Evolutionary conservation across 371 early-diverging fungal genomes (phyloP).

Genomic region (Capillidium heterosporum): DNA sequence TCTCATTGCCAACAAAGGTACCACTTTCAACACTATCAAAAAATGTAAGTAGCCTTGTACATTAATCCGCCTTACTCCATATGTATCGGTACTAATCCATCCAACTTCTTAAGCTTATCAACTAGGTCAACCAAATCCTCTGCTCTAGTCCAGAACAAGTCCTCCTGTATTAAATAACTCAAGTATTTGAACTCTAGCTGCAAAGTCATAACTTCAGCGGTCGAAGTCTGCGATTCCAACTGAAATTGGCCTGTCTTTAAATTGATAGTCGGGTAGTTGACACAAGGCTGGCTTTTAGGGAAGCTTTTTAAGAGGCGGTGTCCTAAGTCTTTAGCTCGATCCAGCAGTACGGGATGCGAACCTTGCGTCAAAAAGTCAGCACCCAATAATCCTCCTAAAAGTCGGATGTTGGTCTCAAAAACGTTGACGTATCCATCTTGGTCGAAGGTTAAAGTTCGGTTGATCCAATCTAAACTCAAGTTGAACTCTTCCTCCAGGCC

Average conservation of each 20-base stretch:
- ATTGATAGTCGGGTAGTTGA: conserved; percentile 59
- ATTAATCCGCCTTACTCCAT: neutral
- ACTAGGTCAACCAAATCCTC: conserved; percentile 44
- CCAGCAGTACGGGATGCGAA: conserved; percentile 32
- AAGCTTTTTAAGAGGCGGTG: conserved; percentile 63
- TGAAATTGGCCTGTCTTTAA: conserved; percentile 14
- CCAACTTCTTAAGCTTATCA: conserved; percentile 25
- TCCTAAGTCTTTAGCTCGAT: conserved; percentile 60
- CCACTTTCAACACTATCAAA: conserved; percentile 9
- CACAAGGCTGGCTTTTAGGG: conserved; percentile 40
- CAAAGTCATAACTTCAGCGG: conserved; percentile 74
- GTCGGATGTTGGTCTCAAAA: conserved; percentile 88
- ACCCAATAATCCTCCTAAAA: conserved; percentile 64
- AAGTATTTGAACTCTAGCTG: conserved; percentile 80
- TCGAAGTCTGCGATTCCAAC: conserved; percentile 23
- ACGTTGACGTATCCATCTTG: conserved; percentile 57
- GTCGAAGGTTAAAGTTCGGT: conserved; percentile 30
- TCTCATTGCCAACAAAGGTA: conserved; percentile 25
- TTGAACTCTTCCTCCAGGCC: conserved; percentile 49
- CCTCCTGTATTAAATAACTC: conserved; percentile 47
- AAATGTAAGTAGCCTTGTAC: neutral
- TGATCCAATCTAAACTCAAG: conserved; percentile 44
- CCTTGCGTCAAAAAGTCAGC: conserved; percentile 51
- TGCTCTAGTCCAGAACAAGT: conserved; percentile 44
- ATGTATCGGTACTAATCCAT: conserved; percentile 62